A percentile compares a stretch with the other conserved stretches of the same genome.
Evolutionary conservation across 495 filamentous ascomycete species (phyloP).

Genomic region (Hyaloscypha hepaticicola): DNA sequence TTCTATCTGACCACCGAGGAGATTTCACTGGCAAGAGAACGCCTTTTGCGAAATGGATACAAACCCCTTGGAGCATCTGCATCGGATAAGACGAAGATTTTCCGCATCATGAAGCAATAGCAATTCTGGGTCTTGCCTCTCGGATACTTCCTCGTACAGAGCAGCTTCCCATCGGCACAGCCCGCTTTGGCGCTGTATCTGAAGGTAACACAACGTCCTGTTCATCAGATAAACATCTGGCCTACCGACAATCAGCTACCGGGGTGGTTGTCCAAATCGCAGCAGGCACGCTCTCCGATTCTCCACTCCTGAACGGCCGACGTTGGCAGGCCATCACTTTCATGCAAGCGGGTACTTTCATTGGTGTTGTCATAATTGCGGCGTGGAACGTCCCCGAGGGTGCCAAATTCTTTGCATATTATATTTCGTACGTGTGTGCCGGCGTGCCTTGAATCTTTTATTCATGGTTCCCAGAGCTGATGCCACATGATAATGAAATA

Average conservation of each 20-base stretch:
- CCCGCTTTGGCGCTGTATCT: conserved; percentile 35
- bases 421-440: conserved; percentile 7
- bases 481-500: conserved; percentile 23
- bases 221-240: conserved; percentile 16
- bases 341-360: conserved; percentile 21
- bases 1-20: conserved; percentile 37
- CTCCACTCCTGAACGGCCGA: conserved; percentile 14
- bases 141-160: conserved; percentile 21
- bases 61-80: conserved; percentile 13
- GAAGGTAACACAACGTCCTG: conserved; percentile 24
- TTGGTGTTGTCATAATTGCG: conserved; percentile 7
- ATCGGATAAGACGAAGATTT: conserved; percentile 18
- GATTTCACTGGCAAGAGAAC: conserved; percentile 3
- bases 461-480: conserved; percentile 22
- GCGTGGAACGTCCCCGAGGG: conserved; percentile 49
- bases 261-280: conserved; percentile 9
- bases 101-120: conserved; percentile 16
- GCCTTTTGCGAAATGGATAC: conserved; percentile 8
- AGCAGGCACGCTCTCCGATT: conserved; percentile 17
- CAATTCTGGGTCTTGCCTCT: conserved; percentile 24
- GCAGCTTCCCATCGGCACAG: conserved; percentile 7
- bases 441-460: conserved; percentile 23
- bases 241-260: conserved; percentile 17
- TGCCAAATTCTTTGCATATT: conserved; percentile 44
- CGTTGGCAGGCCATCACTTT: conserved; percentile 21